Evolutionary conservation across 108 stramenopile species (phyloP).

Genomic region (Pelagomonas calceolata): DNA sequence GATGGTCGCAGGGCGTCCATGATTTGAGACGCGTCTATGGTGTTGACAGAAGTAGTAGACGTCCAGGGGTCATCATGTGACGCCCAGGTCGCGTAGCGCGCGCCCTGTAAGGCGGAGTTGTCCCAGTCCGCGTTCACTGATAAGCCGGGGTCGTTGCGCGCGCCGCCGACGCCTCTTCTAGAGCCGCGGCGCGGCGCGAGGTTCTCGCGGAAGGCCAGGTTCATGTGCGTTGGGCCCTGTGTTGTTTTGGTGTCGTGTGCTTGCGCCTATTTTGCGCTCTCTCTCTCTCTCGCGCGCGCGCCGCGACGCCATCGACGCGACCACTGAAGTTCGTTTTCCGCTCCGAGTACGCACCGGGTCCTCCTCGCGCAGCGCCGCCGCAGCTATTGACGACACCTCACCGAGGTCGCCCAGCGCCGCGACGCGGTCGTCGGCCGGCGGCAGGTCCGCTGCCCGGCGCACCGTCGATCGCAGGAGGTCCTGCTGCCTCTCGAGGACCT

Average conservation of each 20-base stretch:
- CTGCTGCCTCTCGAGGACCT: conserved; percentile 53
- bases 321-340: no score
- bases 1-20: no score
- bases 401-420: neutral
- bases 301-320: no score
- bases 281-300: no score
- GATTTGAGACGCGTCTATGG: no score
- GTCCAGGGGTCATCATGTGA: neutral
- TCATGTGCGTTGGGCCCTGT: conserved; percentile 77
- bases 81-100: neutral
- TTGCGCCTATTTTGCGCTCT: no score
- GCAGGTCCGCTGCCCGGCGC: neutral
- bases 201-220: conserved; percentile 84
- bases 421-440: neutral
- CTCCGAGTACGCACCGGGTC: no score
- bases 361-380: neutral
- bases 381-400: neutral
- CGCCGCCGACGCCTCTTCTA: conserved; percentile 48
- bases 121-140: no score
- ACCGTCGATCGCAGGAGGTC: neutral
- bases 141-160: no score
- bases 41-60: no score
- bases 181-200: conserved; percentile 75
- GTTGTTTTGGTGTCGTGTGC: no score
- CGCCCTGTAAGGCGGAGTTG: neutral